These are phyloP conservation scores for Amauroascus niger DNA, from an alignment of 2,329 filamentous ascomycete genomes.

Conservation along the genomic window DNA sequence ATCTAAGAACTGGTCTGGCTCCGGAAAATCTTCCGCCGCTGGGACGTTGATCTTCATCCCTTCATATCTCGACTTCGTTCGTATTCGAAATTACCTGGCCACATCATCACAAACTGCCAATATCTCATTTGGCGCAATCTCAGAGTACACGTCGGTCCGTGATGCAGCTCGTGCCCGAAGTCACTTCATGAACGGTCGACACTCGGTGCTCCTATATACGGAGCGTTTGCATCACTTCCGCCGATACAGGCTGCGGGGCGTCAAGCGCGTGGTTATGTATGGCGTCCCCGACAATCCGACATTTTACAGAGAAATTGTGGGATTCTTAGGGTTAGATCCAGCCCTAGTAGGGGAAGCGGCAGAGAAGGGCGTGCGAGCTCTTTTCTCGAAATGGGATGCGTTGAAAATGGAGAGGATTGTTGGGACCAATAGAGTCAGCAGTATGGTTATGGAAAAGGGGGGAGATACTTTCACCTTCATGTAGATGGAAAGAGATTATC, in stretches of 20 bases:
- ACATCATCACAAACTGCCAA: slow-evolving; percentile 51
- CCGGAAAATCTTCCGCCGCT: slow-evolving; percentile 44
- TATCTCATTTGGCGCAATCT: slow-evolving; percentile 68
- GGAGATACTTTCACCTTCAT: slow-evolving; percentile 93
- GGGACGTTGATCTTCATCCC: slow-evolving; percentile 85
- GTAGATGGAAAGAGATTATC: slow-evolving; percentile 42
- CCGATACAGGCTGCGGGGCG: slow-evolving; percentile 71
- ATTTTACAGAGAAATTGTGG: slow-evolving; percentile 38
- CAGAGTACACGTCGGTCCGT: slow-evolving; percentile 71
- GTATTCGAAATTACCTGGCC: slow-evolving; percentile 84
- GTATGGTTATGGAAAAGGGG: slow-evolving; percentile 71
- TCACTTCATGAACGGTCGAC: slow-evolving; percentile 74
- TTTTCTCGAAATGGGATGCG: slow-evolving; percentile 85
- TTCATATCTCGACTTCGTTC: slow-evolving; percentile 89
- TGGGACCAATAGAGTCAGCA: slow-evolving; percentile 66
- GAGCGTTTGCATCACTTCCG: slow-evolving; percentile 96
- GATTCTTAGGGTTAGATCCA: slow-evolving; percentile 33
- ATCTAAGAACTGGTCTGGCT: slow-evolving; percentile 49
- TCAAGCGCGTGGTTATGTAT: slow-evolving; percentile 79
- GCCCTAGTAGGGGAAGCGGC: slow-evolving; percentile 47
- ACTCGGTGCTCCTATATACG: slow-evolving; percentile 79
- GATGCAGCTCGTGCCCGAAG: slow-evolving; percentile 77
- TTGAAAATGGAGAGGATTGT: slow-evolving; percentile 82
- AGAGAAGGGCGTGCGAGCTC: slow-evolving; percentile 46
- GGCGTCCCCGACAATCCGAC: slow-evolving; percentile 75